Conservation (phyloP, 495 filamentous ascomycete species). For the Mycothermus thermophilus region DNA sequence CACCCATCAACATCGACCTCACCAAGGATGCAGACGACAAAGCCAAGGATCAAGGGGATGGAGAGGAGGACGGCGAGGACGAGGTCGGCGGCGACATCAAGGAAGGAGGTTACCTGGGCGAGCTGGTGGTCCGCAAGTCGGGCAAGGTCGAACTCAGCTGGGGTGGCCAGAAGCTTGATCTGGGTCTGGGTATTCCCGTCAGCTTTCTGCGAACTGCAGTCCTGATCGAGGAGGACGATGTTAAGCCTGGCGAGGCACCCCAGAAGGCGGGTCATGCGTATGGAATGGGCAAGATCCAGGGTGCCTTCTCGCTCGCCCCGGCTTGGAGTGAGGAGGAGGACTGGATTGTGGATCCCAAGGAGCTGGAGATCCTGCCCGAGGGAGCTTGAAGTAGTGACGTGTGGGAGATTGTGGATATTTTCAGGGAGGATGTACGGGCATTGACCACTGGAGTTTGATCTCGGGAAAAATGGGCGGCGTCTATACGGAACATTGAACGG, state of each 20-base stretch:
- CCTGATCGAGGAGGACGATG: conserved; percentile 30
- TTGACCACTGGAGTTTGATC: no score
- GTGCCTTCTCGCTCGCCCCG: conserved; percentile 42
- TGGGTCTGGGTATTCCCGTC: conserved; percentile 29
- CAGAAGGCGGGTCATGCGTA: conserved; percentile 28
- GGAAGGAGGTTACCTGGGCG: conserved; percentile 41
- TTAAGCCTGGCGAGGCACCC: conserved; percentile 20
- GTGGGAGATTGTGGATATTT: no score
- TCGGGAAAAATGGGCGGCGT: no score
- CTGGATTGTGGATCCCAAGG: conserved; percentile 22
- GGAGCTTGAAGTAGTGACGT: no score
- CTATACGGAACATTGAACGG: neutral
- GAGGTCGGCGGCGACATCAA: conserved; percentile 6
- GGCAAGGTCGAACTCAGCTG: conserved; percentile 46
- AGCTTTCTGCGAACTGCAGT: conserved; percentile 33
- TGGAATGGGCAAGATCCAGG: conserved; percentile 45
- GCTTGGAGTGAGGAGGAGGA: conserved; percentile 37
- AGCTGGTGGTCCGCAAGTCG: conserved; percentile 44
- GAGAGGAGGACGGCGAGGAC: conserved; percentile 10
- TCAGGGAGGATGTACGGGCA: no score
- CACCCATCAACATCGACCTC: conserved; percentile 19
- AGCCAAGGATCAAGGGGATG: conserved; percentile 10
- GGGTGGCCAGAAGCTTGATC: conserved; percentile 39
- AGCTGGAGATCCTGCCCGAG: conserved; percentile 8
- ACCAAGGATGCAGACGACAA: conserved; percentile 17